Conservation (phyloP, 2,329 filamentous ascomycete species). For the Rhytidhysteron rufulum region DNA sequence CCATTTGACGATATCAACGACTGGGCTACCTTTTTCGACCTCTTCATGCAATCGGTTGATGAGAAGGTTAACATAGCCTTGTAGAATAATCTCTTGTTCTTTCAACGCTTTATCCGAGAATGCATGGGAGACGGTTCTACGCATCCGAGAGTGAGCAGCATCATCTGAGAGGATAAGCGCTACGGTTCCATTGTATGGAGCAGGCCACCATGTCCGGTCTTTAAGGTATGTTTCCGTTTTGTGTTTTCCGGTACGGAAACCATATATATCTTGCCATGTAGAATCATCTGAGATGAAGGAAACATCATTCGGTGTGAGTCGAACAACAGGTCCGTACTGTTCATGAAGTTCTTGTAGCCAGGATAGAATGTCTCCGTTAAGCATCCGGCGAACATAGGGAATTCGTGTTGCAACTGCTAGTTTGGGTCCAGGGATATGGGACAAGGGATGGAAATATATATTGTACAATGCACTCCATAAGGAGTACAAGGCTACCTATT, state of each 20-base stretch:
- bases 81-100: slow-evolving; percentile 38
- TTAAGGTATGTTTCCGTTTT: slow-evolving; percentile 33
- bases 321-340: slow-evolving; percentile 41
- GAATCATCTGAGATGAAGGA: slow-evolving; percentile 43
- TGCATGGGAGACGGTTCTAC: slow-evolving; percentile 37
- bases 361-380: slow-evolving; percentile 21
- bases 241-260: slow-evolving; percentile 35
- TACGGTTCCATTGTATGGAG: slow-evolving; percentile 23
- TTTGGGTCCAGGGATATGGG: slow-evolving; percentile 42
- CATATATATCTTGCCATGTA: slow-evolving; percentile 44
- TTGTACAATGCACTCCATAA: slow-evolving; percentile 29
- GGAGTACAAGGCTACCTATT: slow-evolving; percentile 12
- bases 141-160: slow-evolving; percentile 29
- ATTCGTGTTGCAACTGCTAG: slow-evolving; percentile 27
- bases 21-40: slow-evolving; percentile 1
- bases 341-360: slow-evolving; percentile 32
- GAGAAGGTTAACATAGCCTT: slow-evolving; percentile 38
- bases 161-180: slow-evolving; percentile 26
- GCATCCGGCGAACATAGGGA: slow-evolving; percentile 24
- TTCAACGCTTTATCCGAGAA: slow-evolving; percentile 42
- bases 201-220: slow-evolving; percentile 31
- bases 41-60: slow-evolving; percentile 29
- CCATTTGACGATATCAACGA: slow-evolving; percentile 26
- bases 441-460: slow-evolving; percentile 42
- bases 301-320: slow-evolving; percentile 39